Evolutionary conservation across 1,139 yeast species (phyloP), one percentile per base, ranked within the genome.

Genomic region (Suzukiozyma palmioleophila): DNA sequence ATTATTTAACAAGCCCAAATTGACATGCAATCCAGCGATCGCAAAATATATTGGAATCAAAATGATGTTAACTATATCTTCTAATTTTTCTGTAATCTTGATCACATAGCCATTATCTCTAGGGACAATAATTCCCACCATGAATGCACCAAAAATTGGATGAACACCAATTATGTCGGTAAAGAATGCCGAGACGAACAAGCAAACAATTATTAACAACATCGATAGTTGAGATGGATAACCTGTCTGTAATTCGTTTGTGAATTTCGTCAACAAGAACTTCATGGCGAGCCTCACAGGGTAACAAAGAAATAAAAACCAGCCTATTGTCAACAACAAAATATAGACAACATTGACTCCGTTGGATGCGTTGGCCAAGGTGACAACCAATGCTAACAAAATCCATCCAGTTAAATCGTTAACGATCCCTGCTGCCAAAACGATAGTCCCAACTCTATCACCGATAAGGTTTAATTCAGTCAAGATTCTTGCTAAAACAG

Each of bases 381-480:
- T 84, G 36, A 85, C 83, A 38, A 82, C 78, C 45, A 85, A 66
- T 0, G 94, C 94, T 46, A 85, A 70, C 40, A 85, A 63, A 42
- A 84, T 77, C 95, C 94, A 85, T 3, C 94, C 94, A n/a, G 82
- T 58, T 49, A 85, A 74, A 55, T 85, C 95, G 54, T 85, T 85
- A 34, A 81, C 74, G 42, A 84, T 83, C 37, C 94, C 95, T 2
- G 94, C 92, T 3, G 90, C 84, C 39, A 85, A 64, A 11, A 83
- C 92, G 38, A 84, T 76, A n/a, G 82, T 77, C 26, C 94, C 94
- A 8, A 84, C 89, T 42, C 85, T 66, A 51, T 83, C 89, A 39
- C 80, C 79, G 37, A 83, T 73, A 47, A 85, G 64, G 48, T 84
- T 73, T 45, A 85, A 66, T 54, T 84, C 92, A 3, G 88, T 80